Evolutionary conservation across 2,329 filamentous ascomycete genomes (phyloP).

Genomic region (Alternaria consortialis): DNA sequence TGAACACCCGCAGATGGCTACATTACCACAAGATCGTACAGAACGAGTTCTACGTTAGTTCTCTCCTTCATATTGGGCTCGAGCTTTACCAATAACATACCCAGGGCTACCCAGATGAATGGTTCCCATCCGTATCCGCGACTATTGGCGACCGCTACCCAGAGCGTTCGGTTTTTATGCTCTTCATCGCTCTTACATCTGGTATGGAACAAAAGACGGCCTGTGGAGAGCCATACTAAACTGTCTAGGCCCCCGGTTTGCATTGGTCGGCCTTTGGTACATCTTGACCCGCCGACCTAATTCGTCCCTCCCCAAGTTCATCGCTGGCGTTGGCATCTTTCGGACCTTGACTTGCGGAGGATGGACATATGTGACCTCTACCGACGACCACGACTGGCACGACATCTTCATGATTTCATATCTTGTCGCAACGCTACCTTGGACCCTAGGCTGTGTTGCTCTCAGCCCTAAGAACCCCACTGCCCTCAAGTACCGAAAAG

Average conservation of each 20-base stretch:
- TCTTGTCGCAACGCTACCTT: constrained; percentile 90
- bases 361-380: constrained; percentile 98
- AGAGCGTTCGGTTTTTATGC: constrained; percentile 94
- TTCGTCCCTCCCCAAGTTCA: constrained; percentile 78
- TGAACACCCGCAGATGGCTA: constrained; percentile 63
- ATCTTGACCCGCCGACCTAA: constrained; percentile 81
- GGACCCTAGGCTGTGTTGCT: constrained; percentile 90
- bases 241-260: constrained; percentile 83
- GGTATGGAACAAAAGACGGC: constrained; percentile 58
- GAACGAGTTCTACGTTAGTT: constrained; percentile 83
- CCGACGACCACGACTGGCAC: constrained; percentile 98
- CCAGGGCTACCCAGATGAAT: constrained; percentile 76
- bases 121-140: constrained; percentile 95
- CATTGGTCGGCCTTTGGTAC: constrained; percentile 91
- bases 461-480: constrained; percentile 84
- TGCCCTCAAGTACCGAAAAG: constrained; percentile 89
- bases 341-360: constrained; percentile 94
- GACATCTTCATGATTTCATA: constrained; percentile 99
- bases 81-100: constrained; percentile 21
- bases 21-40: constrained; percentile 98
- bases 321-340: constrained; percentile 81
- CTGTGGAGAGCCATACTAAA: constrained; percentile 17
- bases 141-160: constrained; percentile 98
- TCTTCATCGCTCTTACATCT: constrained; percentile 96
- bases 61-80: background rate